These are phyloP conservation scores for Austroboletus rostrupii DNA, from an alignment of 1,284 basidiomycete species.

Conservation along the genomic window DNA sequence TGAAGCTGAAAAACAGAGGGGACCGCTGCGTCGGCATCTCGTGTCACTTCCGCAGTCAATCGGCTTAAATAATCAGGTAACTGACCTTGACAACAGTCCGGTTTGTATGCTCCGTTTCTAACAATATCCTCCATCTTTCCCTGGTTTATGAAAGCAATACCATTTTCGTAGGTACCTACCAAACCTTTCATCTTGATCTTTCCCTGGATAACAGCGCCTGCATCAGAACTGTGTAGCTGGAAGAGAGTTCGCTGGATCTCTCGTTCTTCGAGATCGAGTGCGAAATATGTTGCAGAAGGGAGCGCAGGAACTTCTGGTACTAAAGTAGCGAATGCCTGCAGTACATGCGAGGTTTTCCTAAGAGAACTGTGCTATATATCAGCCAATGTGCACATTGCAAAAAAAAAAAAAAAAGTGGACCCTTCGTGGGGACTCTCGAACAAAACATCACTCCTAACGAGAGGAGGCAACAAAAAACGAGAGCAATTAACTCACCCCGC, in stretches of 20 bases:
- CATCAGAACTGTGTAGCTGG: constrained; percentile 59
- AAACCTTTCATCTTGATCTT: constrained; percentile 78
- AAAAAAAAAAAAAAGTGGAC: background rate
- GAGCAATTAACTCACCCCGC: constrained; percentile 66
- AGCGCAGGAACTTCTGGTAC: constrained; percentile 33
- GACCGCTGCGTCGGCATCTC: constrained; percentile 27
- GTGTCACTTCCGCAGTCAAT: constrained; percentile 4
- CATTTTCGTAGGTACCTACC: constrained; percentile 88
- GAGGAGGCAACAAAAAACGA: background rate
- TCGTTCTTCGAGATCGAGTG: constrained; percentile 86
- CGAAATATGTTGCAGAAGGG: constrained; percentile 81
- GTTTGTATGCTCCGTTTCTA: background rate
- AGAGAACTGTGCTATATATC: constrained; percentile 55
- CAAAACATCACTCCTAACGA: background rate
- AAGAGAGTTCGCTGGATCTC: constrained; percentile 82
- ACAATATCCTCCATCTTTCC: constrained; percentile 45
- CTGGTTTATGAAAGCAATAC: constrained; percentile 61
- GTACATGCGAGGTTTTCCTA: constrained; percentile 86
- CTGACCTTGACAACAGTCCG: constrained; percentile 15
- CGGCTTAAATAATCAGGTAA: constrained; percentile 36
- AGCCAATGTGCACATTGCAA: constrained; percentile 7
- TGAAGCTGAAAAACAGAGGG: constrained; percentile 59
- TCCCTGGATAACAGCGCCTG: constrained; percentile 63
- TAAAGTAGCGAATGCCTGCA: constrained; percentile 66
- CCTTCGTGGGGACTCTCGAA: background rate